A percentile compares a stretch with the other conserved stretches of the same genome.
Evolutionary conservation across 768 basidiomycete genomes (phyloP).

Genomic region (Russula olivacea): DNA sequence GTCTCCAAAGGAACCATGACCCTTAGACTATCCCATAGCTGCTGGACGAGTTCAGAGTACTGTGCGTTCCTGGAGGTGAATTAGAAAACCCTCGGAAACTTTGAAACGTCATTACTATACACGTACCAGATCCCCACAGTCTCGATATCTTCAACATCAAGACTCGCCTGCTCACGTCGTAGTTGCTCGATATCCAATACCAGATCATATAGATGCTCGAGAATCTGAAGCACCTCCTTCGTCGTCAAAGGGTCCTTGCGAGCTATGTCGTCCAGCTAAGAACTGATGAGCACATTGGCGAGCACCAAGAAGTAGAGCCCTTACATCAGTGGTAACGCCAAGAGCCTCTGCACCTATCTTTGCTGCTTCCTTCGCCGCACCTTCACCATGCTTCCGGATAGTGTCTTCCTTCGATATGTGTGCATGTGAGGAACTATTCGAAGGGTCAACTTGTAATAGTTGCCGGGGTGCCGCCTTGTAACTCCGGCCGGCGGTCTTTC

Average conservation of each 20-base stretch:
- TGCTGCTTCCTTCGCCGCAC: slow-evolving; percentile 67
- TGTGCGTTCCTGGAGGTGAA: slow-evolving; percentile 46
- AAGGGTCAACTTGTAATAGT: slow-evolving; percentile 79
- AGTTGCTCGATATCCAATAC: slow-evolving; percentile 83
- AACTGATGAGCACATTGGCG: slow-evolving; percentile 2
- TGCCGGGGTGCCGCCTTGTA: slow-evolving; percentile 97
- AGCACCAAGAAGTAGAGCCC: slow-evolving; percentile 17
- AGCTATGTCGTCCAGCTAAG: slow-evolving; percentile 56
- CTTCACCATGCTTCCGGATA: slow-evolving; percentile 40
- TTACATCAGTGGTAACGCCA: slow-evolving; percentile 52
- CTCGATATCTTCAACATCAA: slow-evolving; percentile 46
- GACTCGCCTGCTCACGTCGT: slow-evolving; percentile 65
- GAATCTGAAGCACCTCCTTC: slow-evolving; percentile 66
- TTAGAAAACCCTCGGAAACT: background rate
- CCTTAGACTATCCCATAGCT: slow-evolving; percentile 73
- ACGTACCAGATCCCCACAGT: slow-evolving; percentile 41
- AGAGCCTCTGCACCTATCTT: slow-evolving; percentile 70
- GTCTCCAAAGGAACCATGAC: slow-evolving; percentile 92
- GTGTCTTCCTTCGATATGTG: slow-evolving; percentile 52
- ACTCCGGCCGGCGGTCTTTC: slow-evolving; percentile 88
- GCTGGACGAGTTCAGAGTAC: slow-evolving; percentile 53
- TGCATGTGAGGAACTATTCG: slow-evolving; percentile 39
- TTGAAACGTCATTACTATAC: background rate
- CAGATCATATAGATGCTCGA: slow-evolving; percentile 83
- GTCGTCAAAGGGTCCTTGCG: slow-evolving; percentile 69